Percentiles rank a stretch among this genome's conserved stretches.
Conservation (phyloP, 176 grass and related monocot genomes). For the Triticum monococcum region DNA sequence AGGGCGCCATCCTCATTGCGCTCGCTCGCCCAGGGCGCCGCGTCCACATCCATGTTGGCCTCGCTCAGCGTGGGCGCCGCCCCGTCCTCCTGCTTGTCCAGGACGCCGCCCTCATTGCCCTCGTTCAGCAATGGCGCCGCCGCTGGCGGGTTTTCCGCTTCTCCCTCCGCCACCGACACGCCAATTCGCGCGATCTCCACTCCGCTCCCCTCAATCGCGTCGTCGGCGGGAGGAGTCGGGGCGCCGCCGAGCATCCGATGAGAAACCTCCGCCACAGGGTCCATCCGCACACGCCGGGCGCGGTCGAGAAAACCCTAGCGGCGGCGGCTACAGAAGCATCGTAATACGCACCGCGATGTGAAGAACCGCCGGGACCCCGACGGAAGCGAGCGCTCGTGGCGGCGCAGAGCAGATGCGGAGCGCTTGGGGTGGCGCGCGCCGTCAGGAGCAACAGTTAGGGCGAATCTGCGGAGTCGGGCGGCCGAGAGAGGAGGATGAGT, state of each 20-base stretch:
- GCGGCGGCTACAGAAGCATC: neutral
- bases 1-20: neutral
- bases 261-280: neutral
- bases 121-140: neutral
- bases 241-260: neutral
- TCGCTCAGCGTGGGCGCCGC: neutral
- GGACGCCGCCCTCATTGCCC: neutral
- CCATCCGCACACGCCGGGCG: neutral
- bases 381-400: neutral
- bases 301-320: constrained; percentile 6
- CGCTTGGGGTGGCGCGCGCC: neutral
- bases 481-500: neutral
- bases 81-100: neutral
- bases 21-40: neutral
- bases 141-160: neutral
- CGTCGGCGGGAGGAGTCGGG: neutral
- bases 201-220: neutral
- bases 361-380: neutral
- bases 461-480: neutral
- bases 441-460: neutral
- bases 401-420: constrained; percentile 13
- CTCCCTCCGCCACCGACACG: neutral
- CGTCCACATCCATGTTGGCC: neutral
- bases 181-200: neutral
- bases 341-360: neutral